These are phyloP conservation scores for Schizosaccharomyces versatilis DNA, from an alignment of 1,139 yeast species.

Conservation along the genomic window DNA sequence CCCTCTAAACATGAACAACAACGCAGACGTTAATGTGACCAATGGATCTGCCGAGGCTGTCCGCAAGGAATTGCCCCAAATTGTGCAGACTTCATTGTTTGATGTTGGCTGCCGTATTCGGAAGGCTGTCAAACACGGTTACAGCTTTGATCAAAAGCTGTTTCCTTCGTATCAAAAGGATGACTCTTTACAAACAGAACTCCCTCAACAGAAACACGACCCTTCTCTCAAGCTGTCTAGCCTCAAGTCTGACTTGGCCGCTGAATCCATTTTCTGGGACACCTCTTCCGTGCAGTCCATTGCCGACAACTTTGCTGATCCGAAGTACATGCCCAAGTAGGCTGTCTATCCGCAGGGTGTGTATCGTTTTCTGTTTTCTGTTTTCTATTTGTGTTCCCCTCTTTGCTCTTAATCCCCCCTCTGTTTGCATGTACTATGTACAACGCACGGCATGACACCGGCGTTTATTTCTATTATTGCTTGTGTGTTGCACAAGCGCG, in stretches of 20 bases:
- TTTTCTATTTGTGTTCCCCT: no score
- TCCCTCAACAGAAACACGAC: not conserved
- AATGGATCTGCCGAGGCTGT: no score
- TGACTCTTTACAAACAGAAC: not conserved
- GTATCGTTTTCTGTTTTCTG: no score
- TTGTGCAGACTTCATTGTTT: not conserved
- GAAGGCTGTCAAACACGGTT: not conserved
- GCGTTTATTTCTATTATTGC: no score
- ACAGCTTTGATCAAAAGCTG: not conserved
- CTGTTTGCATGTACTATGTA: no score
- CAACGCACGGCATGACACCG: no score
- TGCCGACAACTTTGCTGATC: not conserved
- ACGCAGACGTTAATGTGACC: not conserved
- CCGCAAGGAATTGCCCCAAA: not conserved
- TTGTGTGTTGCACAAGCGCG: no score
- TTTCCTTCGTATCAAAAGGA: conserved; percentile 1
- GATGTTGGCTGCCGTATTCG: not conserved
- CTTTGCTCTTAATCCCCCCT: no score
- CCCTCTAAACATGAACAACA: not conserved
- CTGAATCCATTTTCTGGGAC: conserved; percentile 1
- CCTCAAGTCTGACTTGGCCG: not conserved
- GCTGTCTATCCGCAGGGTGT: no score
- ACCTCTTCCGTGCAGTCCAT: not conserved
- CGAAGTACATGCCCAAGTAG: not conserved
- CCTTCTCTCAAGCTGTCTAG: not conserved